Evolutionary conservation across 805 yeast species (phyloP), one percentile per base, ranked within the genome.

Genomic region (Metschnikowia amazonensis): DNA sequence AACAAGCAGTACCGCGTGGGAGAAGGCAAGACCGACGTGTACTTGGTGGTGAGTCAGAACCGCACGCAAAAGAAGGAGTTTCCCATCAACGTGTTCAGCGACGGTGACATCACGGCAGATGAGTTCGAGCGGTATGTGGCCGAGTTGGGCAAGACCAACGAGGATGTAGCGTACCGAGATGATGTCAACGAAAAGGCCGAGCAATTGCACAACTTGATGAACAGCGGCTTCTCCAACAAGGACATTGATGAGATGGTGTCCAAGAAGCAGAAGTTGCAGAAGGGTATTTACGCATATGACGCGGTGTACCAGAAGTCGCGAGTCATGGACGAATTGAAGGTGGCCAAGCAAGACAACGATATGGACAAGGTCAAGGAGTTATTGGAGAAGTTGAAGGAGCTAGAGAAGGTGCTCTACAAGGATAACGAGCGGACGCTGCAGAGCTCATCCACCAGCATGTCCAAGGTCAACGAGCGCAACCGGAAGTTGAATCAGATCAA

Each of bases 381-480:
- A n/a, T 48, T 54, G 34, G 72, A 51, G 66, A 69, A 56, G 60
- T 71, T 54, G 65, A 72, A 17, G 64, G 50, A 72, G 39, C 65
- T 82, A 52, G 80, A 79, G 34, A 61, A 67, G 37, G 74, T 75
- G 57, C 65, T 80, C 51, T 66, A 67, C 53, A 58, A 64, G 23
- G 50, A 62, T 47, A 62, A 65, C 50, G 53, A 50, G 44, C 42
- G 58, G 14, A 66, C 65, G 51, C 55, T 67, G 60, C 65, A 66
- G 47, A 64, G 62, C 58, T 70, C 65, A 51, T 72, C 66, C 52
- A 74, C 79, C 46, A 43, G 48, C 45, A 74, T 89, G 69, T 79
- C 85, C 35, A 80, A 79, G 53, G 86, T 89, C 42, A 89, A 89
- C 53, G 84, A 86, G 57, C 81, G 96, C 58, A 94, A 94, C 65